phyloP scores from a whole-genome alignment of 768 basidiomycete genomes.

The Boletales sp. region DNA sequence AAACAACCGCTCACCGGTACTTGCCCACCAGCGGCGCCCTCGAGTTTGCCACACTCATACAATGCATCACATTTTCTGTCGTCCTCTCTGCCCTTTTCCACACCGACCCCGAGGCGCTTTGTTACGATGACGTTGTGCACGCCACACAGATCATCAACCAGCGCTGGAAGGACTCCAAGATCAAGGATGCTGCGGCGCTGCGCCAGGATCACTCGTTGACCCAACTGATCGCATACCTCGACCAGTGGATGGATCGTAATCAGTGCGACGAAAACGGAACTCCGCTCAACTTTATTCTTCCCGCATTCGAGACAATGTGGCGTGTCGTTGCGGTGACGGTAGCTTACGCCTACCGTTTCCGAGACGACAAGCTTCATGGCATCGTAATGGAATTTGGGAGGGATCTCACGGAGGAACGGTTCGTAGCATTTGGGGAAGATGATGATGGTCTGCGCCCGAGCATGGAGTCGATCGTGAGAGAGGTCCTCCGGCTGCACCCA shows the following conservation, averaged over 20 bases:
- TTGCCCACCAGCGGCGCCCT: conserved; percentile 5
- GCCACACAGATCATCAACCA: conserved; percentile 40
- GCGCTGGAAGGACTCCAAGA: conserved; percentile 25
- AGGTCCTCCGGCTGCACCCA: conserved; percentile 28
- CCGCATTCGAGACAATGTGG: conserved; percentile 64
- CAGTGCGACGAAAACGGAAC: conserved; percentile 21
- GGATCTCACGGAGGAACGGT: conserved; percentile 21
- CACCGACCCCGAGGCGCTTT: conserved; percentile 27
- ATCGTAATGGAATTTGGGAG: conserved; percentile 25
- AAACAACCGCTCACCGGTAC: conserved; percentile 13
- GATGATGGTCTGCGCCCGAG: conserved; percentile 12
- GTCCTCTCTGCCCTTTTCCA: conserved; percentile 42
- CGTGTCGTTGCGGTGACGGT: conserved; percentile 52
- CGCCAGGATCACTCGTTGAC: conserved; percentile 29
- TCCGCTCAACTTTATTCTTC: conserved; percentile 55
- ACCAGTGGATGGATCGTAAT: conserved; percentile 40
- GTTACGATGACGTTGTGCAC: conserved; percentile 33
- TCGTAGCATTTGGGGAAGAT: conserved; percentile 13
- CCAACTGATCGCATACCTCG: conserved; percentile 25
- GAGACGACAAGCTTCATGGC: conserved; percentile 17
- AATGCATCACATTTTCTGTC: conserved; percentile 40
- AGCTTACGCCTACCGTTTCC: conserved; percentile 23
- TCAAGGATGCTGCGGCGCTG: conserved; percentile 7
- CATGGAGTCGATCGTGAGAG: conserved; percentile 24
- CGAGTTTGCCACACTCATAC: conserved; percentile 41